Evolutionary conservation across 129 eudicot species (phyloP).

Genomic region (Ambrosia artemisiifolia): DNA sequence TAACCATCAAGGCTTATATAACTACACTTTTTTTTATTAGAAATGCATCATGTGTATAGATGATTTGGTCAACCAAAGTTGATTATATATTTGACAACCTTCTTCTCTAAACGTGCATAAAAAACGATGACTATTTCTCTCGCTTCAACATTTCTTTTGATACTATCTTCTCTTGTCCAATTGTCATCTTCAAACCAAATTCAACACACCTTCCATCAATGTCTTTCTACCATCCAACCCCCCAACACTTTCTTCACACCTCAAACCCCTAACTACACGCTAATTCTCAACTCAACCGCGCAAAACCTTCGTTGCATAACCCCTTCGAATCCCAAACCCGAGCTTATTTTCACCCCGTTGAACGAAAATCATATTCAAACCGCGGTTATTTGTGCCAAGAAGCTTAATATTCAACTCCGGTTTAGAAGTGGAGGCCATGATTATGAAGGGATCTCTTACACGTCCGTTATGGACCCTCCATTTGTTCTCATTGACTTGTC

Average conservation of each 20-base stretch:
- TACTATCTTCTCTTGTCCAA: slow-evolving; percentile 8
- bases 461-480: slow-evolving; percentile 20
- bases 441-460: slow-evolving; percentile 47
- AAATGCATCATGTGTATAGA: neutral
- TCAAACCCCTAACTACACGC: slow-evolving; percentile 24
- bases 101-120: neutral
- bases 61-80: slow-evolving; percentile 13
- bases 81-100: slow-evolving; percentile 3
- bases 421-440: slow-evolving; percentile 60
- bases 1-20: no score
- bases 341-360: slow-evolving; percentile 43
- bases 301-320: slow-evolving; percentile 43
- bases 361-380: slow-evolving; percentile 40
- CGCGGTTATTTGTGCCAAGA: slow-evolving; percentile 37
- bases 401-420: slow-evolving; percentile 36
- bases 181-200: slow-evolving; percentile 20
- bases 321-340: slow-evolving; percentile 40
- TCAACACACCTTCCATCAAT: slow-evolving; percentile 24
- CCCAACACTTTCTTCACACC: slow-evolving; percentile 28
- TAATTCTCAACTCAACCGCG: slow-evolving; percentile 35
- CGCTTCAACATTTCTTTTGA: slow-evolving; percentile 9
- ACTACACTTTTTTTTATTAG: neutral
- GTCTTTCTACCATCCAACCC: slow-evolving; percentile 22
- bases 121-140: slow-evolving; percentile 12
- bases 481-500: slow-evolving; percentile 38